Conservation (phyloP, 495 filamentous ascomycete species). For the Penicillium dipodomyicola region DNA sequence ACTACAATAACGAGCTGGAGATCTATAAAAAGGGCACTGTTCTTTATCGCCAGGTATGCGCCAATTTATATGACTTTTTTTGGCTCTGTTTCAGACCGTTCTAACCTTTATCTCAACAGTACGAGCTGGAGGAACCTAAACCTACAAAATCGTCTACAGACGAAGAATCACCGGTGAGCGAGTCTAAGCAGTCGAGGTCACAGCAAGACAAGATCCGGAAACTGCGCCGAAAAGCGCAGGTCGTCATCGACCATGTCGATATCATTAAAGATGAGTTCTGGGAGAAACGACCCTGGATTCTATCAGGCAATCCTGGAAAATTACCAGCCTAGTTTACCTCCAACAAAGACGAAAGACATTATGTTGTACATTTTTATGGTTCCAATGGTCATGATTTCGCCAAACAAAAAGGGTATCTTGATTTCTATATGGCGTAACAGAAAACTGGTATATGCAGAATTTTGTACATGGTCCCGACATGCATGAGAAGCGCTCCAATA, state of each 20-base stretch:
- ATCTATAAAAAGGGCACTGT: constrained; percentile 93
- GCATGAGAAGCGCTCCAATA: constrained; percentile 5
- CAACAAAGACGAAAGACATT: not conserved
- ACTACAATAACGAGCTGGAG: constrained; percentile 94
- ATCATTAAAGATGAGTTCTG: constrained; percentile 95
- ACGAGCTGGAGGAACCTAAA: constrained; percentile 41
- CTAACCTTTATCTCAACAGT: constrained; percentile 27
- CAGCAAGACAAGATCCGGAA: constrained; percentile 79
- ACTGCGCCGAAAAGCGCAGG: constrained; percentile 65
- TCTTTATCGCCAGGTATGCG: constrained; percentile 73
- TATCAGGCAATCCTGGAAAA: constrained; percentile 71
- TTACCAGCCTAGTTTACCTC: constrained; percentile 49
- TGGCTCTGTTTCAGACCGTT: constrained; percentile 5
- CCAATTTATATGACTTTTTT: not conserved
- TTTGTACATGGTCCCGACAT: constrained; percentile 10
- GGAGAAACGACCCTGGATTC: constrained; percentile 79
- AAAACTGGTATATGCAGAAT: constrained; percentile 19
- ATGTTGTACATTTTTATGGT: not conserved
- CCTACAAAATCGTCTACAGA: constrained; percentile 13
- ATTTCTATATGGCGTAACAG: constrained; percentile 28
- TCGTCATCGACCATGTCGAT: constrained; percentile 81
- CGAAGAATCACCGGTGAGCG: constrained; percentile 12
- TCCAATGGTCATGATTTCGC: constrained; percentile 17
- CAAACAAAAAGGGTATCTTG: constrained; percentile 39
- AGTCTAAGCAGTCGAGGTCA: constrained; percentile 59